phyloP scores from a whole-genome alignment of 164 flowering plant genomes.

The Vitis amurensis region DNA sequence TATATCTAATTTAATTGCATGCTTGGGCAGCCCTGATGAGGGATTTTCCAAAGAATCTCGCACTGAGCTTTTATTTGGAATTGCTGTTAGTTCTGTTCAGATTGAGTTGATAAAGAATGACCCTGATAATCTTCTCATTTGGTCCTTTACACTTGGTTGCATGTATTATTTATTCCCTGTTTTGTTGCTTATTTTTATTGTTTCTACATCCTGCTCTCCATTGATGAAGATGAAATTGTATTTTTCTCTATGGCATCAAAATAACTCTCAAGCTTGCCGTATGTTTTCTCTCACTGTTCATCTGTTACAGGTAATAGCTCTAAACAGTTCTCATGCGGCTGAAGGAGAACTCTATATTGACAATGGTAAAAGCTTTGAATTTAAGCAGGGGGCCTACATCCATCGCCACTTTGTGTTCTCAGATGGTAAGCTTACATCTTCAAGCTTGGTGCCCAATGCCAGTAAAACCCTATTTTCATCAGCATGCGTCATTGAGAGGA shows the following conservation, averaged over 20 bases:
- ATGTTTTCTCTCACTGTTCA: neutral
- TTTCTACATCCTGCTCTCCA: no score
- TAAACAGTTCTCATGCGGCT: constrained; percentile 74
- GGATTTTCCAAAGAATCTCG: no score
- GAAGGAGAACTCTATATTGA: constrained; percentile 97
- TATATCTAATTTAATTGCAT: no score
- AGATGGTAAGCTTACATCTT: constrained; percentile 66
- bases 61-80: no score
- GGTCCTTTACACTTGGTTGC: no score
- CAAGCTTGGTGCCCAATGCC: constrained; percentile 33
- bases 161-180: no score
- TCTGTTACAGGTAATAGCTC: constrained; percentile 72
- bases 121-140: no score
- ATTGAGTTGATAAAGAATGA: no score
- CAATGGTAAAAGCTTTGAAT: constrained; percentile 91
- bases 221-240: neutral
- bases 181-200: no score
- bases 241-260: neutral
- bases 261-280: neutral
- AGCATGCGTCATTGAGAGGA: constrained; percentile 70
- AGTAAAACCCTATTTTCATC: constrained; percentile 41
- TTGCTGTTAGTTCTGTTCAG: no score
- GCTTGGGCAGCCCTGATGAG: no score
- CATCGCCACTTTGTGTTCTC: constrained; percentile 83
- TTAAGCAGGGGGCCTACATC: constrained; percentile 72